Evolutionary conservation across 2,329 filamentous ascomycete species (phyloP).

Genomic region (Pseudogymnoascus sp.): DNA sequence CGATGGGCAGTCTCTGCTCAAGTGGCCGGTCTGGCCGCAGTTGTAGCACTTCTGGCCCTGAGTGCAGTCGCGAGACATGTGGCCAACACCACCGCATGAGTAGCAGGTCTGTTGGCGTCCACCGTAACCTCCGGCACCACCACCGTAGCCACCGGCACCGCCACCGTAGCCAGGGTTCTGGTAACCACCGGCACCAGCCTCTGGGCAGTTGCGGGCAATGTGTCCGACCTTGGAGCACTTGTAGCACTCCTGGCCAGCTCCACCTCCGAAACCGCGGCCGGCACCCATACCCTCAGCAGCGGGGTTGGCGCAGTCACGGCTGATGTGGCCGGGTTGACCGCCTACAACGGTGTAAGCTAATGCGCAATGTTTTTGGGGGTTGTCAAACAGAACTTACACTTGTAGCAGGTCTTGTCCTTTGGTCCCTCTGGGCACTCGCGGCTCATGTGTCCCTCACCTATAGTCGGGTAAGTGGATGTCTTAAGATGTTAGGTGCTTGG

Average conservation of each 20-base stretch:
- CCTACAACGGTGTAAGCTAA: background rate
- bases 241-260: constrained; percentile 69
- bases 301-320: constrained; percentile 53
- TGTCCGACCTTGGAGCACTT: constrained; percentile 96
- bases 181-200: constrained; percentile 50
- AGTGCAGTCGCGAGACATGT: constrained; percentile 96
- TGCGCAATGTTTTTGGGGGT: background rate
- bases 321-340: constrained; percentile 81
- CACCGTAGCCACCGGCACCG: constrained; percentile 35
- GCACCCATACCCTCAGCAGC: constrained; percentile 26
- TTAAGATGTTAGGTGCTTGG: constrained; percentile 19
- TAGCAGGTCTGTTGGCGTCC: constrained; percentile 70
- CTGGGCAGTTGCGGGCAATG: constrained; percentile 84
- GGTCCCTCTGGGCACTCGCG: constrained; percentile 84
- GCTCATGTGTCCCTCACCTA: constrained; percentile 68
- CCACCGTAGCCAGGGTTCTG: constrained; percentile 39
- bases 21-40: constrained; percentile 87
- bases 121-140: constrained; percentile 41
- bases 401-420: constrained; percentile 78
- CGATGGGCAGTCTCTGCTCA: constrained; percentile 92
- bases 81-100: constrained; percentile 92
- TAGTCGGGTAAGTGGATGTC: constrained; percentile 24
- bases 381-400: constrained; percentile 37
- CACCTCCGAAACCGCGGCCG: constrained; percentile 30
- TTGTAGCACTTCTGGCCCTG: constrained; percentile 99